Evolutionary conservation across 2,329 filamentous ascomycete genomes (phyloP).

Genomic region (Paraconiothyrium sp.): DNA sequence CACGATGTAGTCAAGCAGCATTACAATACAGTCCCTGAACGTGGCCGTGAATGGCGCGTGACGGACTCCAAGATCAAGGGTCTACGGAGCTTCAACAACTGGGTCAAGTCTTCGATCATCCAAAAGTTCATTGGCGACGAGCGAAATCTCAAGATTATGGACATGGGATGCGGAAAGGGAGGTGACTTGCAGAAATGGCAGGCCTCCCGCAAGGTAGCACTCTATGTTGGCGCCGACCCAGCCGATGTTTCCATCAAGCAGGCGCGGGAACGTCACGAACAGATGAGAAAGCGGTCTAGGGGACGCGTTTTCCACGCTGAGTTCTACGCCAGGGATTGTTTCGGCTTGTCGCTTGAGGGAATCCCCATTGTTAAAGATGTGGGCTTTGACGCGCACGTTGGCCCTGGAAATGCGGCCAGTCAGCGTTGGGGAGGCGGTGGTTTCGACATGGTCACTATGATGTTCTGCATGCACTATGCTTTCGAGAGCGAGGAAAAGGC

Average conservation of each 20-base stretch:
- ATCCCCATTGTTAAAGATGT: conserved; percentile 84
- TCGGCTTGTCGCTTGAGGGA: conserved; percentile 82
- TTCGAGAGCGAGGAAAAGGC: conserved; percentile 94
- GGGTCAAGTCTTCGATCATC: conserved; percentile 97
- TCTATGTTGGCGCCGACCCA: conserved; percentile 94
- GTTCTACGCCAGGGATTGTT: conserved; percentile 93
- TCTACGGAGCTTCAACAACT: conserved; percentile 94
- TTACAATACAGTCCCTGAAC: conserved; percentile 95
- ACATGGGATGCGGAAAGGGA: conserved; percentile 96
- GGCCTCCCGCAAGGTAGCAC: conserved; percentile 84
- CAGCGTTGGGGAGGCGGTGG: conserved; percentile 73
- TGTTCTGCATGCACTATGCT: conserved; percentile 99
- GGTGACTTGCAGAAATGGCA: conserved; percentile 97
- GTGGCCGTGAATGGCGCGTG: conserved; percentile 92
- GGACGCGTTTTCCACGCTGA: conserved; percentile 79
- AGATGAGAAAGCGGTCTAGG: conserved; percentile 70
- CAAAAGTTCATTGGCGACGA: conserved; percentile 78
- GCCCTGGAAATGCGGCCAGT: conserved; percentile 67
- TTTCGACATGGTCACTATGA: conserved; percentile 97
- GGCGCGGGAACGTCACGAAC: conserved; percentile 81
- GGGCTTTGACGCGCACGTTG: conserved; percentile 80
- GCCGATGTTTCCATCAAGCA: conserved; percentile 93
- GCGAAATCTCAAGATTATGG: conserved; percentile 78
- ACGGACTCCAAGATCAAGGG: conserved; percentile 96
- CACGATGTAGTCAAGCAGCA: conserved; percentile 91